phyloP scores from a whole-genome alignment of 169 alveolate genomes.

The Blepharisma undulans region DNA sequence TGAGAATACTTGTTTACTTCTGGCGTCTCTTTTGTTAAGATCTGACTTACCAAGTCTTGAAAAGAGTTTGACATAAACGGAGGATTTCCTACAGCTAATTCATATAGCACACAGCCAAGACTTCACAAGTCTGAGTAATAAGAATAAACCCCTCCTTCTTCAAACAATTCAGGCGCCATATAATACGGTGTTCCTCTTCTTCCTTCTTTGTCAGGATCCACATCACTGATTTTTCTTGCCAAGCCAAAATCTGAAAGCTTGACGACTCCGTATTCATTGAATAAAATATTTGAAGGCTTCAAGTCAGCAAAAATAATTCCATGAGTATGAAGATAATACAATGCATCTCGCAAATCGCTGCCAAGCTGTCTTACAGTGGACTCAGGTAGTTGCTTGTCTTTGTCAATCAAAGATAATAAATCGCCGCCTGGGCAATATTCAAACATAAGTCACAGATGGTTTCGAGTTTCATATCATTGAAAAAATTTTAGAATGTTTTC shows the following conservation, averaged over 20 bases:
- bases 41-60: conserved; percentile 69
- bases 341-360: conserved; percentile 79
- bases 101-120: conserved; percentile 82
- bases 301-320: conserved; percentile 88
- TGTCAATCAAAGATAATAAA: conserved; percentile 73
- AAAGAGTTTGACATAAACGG: conserved; percentile 83
- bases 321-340: conserved; percentile 78
- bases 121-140: conserved; percentile 87
- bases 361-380: conserved; percentile 62
- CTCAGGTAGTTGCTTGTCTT: conserved; percentile 78
- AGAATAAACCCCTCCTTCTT: conserved; percentile 83
- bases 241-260: conserved; percentile 88
- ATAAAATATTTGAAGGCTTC: conserved; percentile 88
- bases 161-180: conserved; percentile 89
- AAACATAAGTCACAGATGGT: conserved; percentile 87
- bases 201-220: conserved; percentile 40
- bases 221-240: conserved; percentile 70
- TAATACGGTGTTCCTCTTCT: conserved; percentile 86
- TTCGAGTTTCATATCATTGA: conserved; percentile 87
- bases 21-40: conserved; percentile 59
- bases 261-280: conserved; percentile 85
- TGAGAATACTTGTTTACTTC: conserved; percentile 58
- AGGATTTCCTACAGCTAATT: conserved; percentile 85
- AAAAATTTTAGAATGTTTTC: conserved; percentile 72
- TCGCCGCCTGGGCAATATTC: conserved; percentile 92